Evolutionary conservation across 1,139 yeast genomes (phyloP).

Genomic region (Petasospora rhodanensis): DNA sequence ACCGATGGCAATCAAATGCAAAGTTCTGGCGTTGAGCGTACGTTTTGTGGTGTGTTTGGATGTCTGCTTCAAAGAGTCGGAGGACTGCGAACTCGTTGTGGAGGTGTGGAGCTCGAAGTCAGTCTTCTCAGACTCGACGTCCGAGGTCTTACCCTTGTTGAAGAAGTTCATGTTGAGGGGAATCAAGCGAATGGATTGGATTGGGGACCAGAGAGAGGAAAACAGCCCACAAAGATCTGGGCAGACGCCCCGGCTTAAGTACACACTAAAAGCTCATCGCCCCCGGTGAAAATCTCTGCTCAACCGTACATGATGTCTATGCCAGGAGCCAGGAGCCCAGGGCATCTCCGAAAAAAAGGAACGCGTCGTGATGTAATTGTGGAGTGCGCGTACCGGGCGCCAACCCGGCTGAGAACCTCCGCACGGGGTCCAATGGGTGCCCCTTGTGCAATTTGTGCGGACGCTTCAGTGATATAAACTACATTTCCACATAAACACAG

Average conservation of each 20-base stretch:
- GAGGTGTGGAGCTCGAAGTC: conserved; percentile 17
- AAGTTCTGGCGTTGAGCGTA: conserved; percentile 44
- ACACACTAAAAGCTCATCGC: no score
- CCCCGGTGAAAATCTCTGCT: no score
- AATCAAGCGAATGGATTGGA: no score
- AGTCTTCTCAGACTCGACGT: conserved; percentile 6
- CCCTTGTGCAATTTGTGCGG: no score
- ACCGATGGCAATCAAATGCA: conserved; percentile 71
- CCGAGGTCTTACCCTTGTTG: background rate
- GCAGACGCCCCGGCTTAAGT: no score
- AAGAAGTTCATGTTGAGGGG: conserved; percentile 1
- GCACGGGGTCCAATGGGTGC: no score
- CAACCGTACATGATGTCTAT: no score
- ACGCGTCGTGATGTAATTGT: conserved; percentile 1
- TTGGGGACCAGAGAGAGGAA: background rate
- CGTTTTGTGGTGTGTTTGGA: conserved; percentile 26
- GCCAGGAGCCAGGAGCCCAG: no score
- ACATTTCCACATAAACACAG: background rate
- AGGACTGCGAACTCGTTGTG: conserved; percentile 28
- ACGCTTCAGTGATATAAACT: no score
- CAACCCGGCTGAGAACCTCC: no score
- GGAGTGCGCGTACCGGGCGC: background rate
- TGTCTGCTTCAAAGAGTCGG: background rate
- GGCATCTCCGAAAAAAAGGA: no score
- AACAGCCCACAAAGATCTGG: no score